Base-by-base conservation (phyloP, 1,284 basidiomycete species). In the Sporisorium iseilematis-ciliati region DNA sequence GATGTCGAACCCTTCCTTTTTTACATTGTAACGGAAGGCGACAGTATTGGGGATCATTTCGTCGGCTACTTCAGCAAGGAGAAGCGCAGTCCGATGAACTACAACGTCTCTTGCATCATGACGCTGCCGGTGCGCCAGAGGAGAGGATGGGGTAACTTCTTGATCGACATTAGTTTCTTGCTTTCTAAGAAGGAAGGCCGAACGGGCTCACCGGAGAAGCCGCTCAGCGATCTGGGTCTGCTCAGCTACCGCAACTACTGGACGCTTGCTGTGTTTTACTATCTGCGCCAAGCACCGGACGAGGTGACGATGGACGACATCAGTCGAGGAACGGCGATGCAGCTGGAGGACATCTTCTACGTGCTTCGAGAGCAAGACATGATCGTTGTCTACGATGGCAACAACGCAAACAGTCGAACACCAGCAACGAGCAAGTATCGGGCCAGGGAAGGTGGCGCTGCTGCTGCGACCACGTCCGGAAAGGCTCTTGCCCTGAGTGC, bases 11-110 rank as follows among this genome's bases (percentile, higher is more conserved):
- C 97, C 0, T 99, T 99, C 87, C 87, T 99, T 33, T 99, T 99
- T 87, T 99, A 99, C 86, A 93, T 99, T 80, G 94, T 97, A 88
- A 93, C 95, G 3, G 93, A 97, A 85, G 89, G 90, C 63, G 93
- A 97, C 87, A 93, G 94, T 52, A 87, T 89, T 45, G 97, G 96
- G 7, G 92, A 94, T 26, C 92, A 93, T 52, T 99, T 99, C 83
- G 93, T 99, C 51, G 97, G 97, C 12, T 99, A 99, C 86, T 99
- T 98, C 85, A 95, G 93, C 86, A 99, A 99, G 86, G 97, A 99
- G 89, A 99, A 99, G 87, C 89, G 93, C 52, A 96, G 93, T 84
- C 91, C 93, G 57, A 94, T 95, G 86, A 93, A 96, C 84, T 85
- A 84, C 77, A 99, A 99, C 86, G 91, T 99, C 75, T 97, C 94